Percentiles rank a stretch among this genome's conserved stretches.
Conservation (phyloP, 306 rosid genomes). For the Rosa chinensis region DNA sequence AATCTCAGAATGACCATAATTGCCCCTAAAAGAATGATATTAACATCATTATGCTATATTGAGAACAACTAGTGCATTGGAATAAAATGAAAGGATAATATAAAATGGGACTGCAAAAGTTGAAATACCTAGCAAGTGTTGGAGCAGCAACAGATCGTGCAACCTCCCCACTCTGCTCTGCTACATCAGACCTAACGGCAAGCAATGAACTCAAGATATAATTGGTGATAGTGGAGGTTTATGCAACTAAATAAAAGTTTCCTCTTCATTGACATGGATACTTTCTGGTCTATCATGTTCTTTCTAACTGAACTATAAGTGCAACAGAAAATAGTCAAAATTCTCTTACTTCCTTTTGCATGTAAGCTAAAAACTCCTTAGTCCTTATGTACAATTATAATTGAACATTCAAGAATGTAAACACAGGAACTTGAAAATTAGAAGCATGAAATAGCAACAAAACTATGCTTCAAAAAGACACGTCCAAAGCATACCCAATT, state of each 20-base stretch:
- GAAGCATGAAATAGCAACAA: not conserved
- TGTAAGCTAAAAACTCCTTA: not conserved
- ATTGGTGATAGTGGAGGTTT: not conserved
- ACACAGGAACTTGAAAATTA: not conserved
- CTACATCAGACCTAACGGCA: slow-evolving; percentile 65
- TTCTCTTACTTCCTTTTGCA: not conserved
- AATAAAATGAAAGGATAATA: not conserved
- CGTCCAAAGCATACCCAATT: slow-evolving; percentile 48
- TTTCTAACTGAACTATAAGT: not conserved
- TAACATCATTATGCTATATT: slow-evolving; percentile 8
- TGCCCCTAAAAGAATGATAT: slow-evolving; percentile 52
- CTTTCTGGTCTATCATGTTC: not conserved
- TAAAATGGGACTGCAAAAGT: not conserved
- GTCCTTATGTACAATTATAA: not conserved
- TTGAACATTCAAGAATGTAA: not conserved
- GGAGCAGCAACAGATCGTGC: slow-evolving; percentile 73
- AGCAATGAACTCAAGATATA: not conserved
- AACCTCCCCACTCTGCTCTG: slow-evolving; percentile 95
- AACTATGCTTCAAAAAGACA: not conserved
- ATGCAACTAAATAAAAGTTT: not conserved
- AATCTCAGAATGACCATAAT: slow-evolving; percentile 60
- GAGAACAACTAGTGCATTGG: not conserved
- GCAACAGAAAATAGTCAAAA: not conserved
- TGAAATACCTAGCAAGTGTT: slow-evolving; percentile 46
- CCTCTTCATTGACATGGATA: not conserved